Evolutionary conservation across 2,329 filamentous ascomycete species (phyloP), one percentile per base, ranked within the genome.

Genomic region (Diaporthe vexans): DNA sequence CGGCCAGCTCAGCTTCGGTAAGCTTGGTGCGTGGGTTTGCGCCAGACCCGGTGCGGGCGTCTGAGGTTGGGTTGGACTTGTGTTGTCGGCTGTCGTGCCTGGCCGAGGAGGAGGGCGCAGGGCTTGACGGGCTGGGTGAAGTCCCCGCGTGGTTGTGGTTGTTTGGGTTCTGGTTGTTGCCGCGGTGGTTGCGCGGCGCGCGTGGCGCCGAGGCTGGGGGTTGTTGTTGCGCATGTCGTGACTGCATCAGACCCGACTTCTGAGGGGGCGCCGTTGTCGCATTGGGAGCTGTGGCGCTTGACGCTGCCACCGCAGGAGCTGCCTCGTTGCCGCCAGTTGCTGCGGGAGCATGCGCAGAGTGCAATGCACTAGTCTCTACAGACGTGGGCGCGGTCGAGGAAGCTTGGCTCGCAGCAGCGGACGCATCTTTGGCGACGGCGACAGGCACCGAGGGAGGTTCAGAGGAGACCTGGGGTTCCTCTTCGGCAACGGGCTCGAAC

Each of bases 21-120:
- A 91, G 86, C 81, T 91, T 91, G 33, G 87, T 87, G 15, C 89
- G 88, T 33, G 90, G 89, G 82, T 91, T 91, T 17, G 86, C 87
- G 74, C 90, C 90, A 1, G 89, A 91, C 71, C 84, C 83, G 13
- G 88, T 79, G 13, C 90, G 89, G 11, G 83, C 79, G 58, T 85
- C 82, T 8, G 82, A 81, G 29, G 79, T 78, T 6, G 80, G 80
- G 40, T 35, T 63, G 29, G 70, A 6, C 17, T 81, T 82, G 76
- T 83, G 52, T 79, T 79, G 48, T 83, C 81, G 17, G 82, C 80
- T 68, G 81, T 77, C 76, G 46, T 76, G 75, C 17, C 71, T 68
- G 13, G 72, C 61, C 73, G 71, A 56, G 24, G 76, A 67, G 21
- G 74, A 52, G 24, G 76, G 73, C 24, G 33, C 80, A 75, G 76